Base-by-base conservation (phyloP, 2,329 filamentous ascomycete genomes). In the Cadophora gregata region DNA sequence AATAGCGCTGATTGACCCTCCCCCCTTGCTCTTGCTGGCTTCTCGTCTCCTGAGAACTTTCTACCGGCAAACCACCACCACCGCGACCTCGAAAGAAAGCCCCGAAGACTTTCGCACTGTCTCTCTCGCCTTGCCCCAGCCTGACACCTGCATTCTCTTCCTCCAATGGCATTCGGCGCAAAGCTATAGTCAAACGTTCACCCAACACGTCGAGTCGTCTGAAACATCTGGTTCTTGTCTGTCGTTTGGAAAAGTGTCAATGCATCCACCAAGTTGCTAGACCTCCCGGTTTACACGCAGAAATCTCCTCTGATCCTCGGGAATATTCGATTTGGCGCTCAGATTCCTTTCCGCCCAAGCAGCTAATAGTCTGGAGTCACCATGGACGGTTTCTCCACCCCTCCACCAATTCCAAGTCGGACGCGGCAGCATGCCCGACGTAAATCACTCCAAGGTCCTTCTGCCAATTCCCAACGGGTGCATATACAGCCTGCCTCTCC, bases 401-500 rank as follows among this genome's bases (percentile, higher is more conserved):
- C 75, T 68, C 76, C 75, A 48, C 71, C 72, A 33, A 70, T 75
- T 24, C 75, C 75, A 27, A 67, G 55, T 67, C 71, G 71, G 33
- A 62, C 69, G 42, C 69, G 75, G 71, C 71, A 74, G 29, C 69
- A 76, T 72, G 65, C 64, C 25, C 72, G 75, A 48, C 70, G 76
- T 64, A 73, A 72, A 63, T 76, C 75, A 42, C 63, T 76, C 16
- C 71, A 73, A 66, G 74, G 70, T 62, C 72, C 74, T 38, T 72
- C 73, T 16, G 70, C 72, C 25, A 62, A 70, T 14, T 69, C 71
- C 31, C 77, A 77, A 65, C 71, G 74, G 36, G 67, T 77, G 38
- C 74, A 76, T 64, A 33, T 77, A 21, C 73, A 75, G 42, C 76
- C 76, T 19, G 76, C 76, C 6, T 78, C 76, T n/a, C 90, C 90